These are phyloP conservation scores for Auriculariales sp. DNA, from an alignment of 768 basidiomycete genomes.

Conservation along the genomic window DNA sequence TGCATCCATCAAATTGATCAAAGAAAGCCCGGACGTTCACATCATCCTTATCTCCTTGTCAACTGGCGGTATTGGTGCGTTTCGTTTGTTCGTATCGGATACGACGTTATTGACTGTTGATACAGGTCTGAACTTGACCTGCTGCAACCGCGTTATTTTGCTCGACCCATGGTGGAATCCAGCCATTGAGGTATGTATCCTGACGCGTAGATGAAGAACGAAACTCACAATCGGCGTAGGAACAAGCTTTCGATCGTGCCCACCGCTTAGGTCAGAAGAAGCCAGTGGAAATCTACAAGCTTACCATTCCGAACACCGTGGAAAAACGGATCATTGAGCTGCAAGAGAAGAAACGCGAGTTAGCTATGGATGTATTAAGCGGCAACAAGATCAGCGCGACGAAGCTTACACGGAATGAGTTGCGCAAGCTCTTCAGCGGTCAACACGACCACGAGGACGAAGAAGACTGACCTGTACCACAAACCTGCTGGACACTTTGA, in stretches of 20 bases:
- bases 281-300: slow-evolving; percentile 77
- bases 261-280: slow-evolving; percentile 83
- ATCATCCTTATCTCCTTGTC: slow-evolving; percentile 95
- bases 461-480: slow-evolving; percentile 26
- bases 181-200: slow-evolving; percentile 64
- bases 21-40: slow-evolving; percentile 34
- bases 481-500: slow-evolving; percentile 82
- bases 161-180: slow-evolving; percentile 96
- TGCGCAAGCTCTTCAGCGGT: slow-evolving; percentile 72
- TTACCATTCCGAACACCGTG: slow-evolving; percentile 75
- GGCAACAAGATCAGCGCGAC: slow-evolving; percentile 76
- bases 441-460: slow-evolving; percentile 1
- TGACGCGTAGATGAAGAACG: too few species aligned
- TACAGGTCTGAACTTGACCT: slow-evolving; percentile 74
- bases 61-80: slow-evolving; percentile 76
- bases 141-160: slow-evolving; percentile 88
- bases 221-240: too few species aligned
- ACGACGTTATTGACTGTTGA: neutral
- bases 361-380: slow-evolving; percentile 71
- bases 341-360: slow-evolving; percentile 82
- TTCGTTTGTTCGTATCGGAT: neutral
- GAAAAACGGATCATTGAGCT: slow-evolving; percentile 79
- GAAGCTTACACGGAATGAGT: slow-evolving; percentile 65
- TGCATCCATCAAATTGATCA: slow-evolving; percentile 58
- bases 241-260: slow-evolving; percentile 87